Percentiles rank a stretch among this genome's conserved stretches.
Conservation (phyloP, 2,329 filamentous ascomycete species). For the Scedosporium apiospermum region DNA sequence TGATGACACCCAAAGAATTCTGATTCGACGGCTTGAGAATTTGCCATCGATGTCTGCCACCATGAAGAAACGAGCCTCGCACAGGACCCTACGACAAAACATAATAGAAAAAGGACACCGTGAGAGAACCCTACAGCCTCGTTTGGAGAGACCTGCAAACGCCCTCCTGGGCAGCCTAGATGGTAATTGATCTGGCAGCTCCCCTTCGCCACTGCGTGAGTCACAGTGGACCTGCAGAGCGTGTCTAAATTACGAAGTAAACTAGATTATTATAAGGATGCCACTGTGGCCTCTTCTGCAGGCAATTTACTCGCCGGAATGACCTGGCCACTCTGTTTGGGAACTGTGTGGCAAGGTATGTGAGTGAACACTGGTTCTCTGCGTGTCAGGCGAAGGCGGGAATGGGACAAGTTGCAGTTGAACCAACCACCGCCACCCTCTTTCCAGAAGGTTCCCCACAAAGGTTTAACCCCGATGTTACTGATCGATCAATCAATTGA, state of each 20-base stretch:
- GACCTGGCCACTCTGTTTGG: background rate
- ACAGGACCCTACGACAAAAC: background rate
- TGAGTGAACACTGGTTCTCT: too few species aligned
- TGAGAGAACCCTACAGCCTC: background rate
- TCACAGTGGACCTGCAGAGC: background rate
- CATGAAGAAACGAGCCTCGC: background rate
- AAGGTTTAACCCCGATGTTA: background rate
- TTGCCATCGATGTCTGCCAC: background rate
- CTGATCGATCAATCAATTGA: background rate
- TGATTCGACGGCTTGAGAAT: background rate
- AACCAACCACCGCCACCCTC: background rate
- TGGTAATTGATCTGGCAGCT: background rate
- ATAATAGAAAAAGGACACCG: too few species aligned
- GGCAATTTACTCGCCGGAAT: background rate
- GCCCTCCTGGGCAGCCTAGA: background rate
- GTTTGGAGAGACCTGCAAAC: background rate
- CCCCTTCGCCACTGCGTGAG: background rate
- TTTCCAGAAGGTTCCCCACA: constrained; percentile 1
- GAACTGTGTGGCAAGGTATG: too few species aligned
- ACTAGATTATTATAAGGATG: background rate
- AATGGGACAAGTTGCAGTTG: too few species aligned
- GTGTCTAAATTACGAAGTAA: background rate
- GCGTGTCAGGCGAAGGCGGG: too few species aligned
- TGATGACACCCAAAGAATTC: background rate
- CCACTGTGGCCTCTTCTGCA: background rate